A percentile compares a stretch with the other conserved stretches of the same genome.
phyloP scores from a whole-genome alignment of 2,329 filamentous ascomycete species.

The Zasmidium angulare region DNA sequence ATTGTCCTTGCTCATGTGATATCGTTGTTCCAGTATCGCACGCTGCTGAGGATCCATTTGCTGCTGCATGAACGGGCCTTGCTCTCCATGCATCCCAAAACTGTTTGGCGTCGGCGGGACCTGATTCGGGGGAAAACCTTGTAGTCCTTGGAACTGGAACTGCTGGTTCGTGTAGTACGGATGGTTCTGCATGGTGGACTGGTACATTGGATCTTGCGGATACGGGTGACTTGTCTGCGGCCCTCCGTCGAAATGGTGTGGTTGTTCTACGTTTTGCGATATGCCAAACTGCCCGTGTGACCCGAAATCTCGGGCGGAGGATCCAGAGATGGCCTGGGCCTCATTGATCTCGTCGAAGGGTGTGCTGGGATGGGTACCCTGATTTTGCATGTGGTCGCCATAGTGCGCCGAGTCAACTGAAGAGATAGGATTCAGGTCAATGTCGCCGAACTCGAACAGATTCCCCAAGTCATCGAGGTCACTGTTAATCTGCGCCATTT shows the following conservation, averaged over 20 bases:
- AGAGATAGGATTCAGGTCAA: constrained; percentile 33
- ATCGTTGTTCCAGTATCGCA: constrained; percentile 64
- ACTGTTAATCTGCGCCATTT: constrained; percentile 39
- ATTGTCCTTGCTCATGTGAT: constrained; percentile 67
- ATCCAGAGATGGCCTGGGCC: constrained; percentile 20
- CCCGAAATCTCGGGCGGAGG: constrained; percentile 34
- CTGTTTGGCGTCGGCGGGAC: constrained; percentile 80
- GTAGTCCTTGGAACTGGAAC: constrained; percentile 41
- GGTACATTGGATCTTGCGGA: constrained; percentile 25
- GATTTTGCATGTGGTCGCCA: constrained; percentile 25
- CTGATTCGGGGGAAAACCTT: constrained; percentile 50
- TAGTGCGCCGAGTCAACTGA: constrained; percentile 23
- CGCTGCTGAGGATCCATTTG: constrained; percentile 55
- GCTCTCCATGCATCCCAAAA: constrained; percentile 67
- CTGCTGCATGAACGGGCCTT: constrained; percentile 58
- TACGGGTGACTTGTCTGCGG: constrained; percentile 21
- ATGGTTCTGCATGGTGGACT: constrained; percentile 26
- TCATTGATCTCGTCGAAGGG: constrained; percentile 31
- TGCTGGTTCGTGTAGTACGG: constrained; percentile 31
- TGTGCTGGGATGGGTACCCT: constrained; percentile 29
- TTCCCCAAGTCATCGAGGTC: constrained; percentile 46
- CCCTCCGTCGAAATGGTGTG: constrained; percentile 15
- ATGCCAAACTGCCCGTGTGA: constrained; percentile 28
- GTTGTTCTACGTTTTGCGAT: constrained; percentile 18
- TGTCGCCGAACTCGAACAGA: constrained; percentile 43